These are phyloP conservation scores for Neurospora sp. DNA, from an alignment of 495 filamentous ascomycete species.

Conservation along the genomic window DNA sequence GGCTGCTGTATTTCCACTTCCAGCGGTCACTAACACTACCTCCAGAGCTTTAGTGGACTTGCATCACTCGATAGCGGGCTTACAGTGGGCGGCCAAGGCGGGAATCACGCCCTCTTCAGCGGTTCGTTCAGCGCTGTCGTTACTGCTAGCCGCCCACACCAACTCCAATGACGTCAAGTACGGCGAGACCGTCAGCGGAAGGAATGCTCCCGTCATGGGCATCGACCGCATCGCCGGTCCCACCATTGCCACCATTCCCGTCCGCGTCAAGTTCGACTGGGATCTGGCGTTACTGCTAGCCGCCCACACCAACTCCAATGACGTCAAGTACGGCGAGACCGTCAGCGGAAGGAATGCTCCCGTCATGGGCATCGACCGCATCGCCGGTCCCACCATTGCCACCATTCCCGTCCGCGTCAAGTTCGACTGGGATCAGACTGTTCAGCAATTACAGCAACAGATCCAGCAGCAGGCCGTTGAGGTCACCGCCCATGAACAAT, in stretches of 20 bases:
- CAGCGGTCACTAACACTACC: neutral
- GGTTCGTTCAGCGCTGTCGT: neutral
- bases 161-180: conserved; percentile 34
- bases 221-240: conserved; percentile 40
- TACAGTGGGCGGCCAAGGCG: neutral
- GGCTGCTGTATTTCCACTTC: neutral
- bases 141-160: conserved; percentile 25
- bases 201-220: conserved; percentile 34
- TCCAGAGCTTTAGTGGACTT: neutral
- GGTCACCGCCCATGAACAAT: conserved; percentile 35
- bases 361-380: conserved; percentile 34
- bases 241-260: conserved; percentile 48
- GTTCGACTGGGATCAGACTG: conserved; percentile 1
- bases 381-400: conserved; percentile 45
- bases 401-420: conserved; percentile 35
- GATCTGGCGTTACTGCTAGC: conserved; percentile 19
- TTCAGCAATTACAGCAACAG: conserved; percentile 8
- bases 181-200: conserved; percentile 32
- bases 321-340: conserved; percentile 35
- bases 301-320: conserved; percentile 25
- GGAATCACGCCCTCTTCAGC: neutral
- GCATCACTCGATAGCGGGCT: neutral
- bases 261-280: neutral
- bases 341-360: conserved; percentile 35
- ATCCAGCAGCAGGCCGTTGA: conserved; percentile 26